Conservation (phyloP, 208 protist species). For the Balamuthia mandrillaris region DNA sequence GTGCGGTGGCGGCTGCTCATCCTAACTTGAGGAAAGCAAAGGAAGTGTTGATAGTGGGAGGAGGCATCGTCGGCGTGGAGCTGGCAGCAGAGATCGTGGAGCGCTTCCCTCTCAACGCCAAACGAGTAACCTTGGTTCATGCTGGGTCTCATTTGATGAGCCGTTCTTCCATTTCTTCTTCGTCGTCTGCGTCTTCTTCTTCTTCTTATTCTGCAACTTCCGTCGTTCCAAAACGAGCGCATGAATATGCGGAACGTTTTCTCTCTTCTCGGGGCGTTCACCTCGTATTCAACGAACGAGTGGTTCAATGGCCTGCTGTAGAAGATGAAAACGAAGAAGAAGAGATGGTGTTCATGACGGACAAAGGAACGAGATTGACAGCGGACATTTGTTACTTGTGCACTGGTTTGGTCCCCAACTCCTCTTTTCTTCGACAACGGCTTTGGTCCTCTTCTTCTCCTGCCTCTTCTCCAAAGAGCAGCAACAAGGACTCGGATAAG, state of each 20-base stretch:
- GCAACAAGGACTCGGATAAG: neutral
- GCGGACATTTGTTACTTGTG: conserved; percentile 44
- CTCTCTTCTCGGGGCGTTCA: conserved; percentile 1
- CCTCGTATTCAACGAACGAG: conserved; percentile 44
- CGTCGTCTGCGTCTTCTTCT: neutral
- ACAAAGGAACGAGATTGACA: conserved; percentile 43
- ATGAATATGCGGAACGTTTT: neutral
- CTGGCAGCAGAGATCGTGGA: conserved; percentile 54
- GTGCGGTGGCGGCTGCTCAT: neutral
- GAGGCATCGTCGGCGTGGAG: conserved; percentile 59
- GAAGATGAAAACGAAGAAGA: no score
- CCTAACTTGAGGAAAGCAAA: conserved; percentile 33
- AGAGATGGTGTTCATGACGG: conserved; percentile 26
- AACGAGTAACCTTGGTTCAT: conserved; percentile 48
- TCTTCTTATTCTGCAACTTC: neutral
- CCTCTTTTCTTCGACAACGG: conserved; percentile 7
- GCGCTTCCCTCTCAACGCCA: conserved; percentile 44
- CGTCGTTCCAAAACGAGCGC: neutral
- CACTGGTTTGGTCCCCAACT: conserved; percentile 51
- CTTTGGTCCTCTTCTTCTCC: neutral
- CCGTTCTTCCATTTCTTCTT: no score
- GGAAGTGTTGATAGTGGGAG: conserved; percentile 48
- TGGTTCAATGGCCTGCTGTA: conserved; percentile 33
- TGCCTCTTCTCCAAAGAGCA: neutral
- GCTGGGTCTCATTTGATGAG: conserved; percentile 45